Base-by-base conservation (phyloP, 2,329 filamentous ascomycete species). In the Exophiala viscosa region DNA sequence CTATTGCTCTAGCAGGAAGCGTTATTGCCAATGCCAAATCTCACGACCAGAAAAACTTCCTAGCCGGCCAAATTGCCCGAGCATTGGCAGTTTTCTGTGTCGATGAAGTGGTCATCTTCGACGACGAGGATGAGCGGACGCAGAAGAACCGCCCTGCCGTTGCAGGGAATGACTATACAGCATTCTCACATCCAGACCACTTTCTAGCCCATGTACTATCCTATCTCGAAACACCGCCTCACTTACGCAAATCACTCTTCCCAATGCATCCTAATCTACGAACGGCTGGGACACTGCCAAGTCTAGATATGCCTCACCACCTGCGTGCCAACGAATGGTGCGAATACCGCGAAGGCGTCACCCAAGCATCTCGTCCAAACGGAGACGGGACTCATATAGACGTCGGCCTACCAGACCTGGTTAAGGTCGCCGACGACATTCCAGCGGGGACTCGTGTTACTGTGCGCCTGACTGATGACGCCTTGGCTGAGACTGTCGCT, bases 281-380 rank as follows among this genome's bases (percentile, higher is more conserved):
- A 35, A 82, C 82, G 10, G 88, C 87, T 35, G 88, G 88, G 6
- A 77, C 85, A 35, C 73, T 95, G 23, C 87, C 87, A 0, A 88
- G 82, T 64, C 73, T 95, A 51, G 90, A 95, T 67, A 89, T 93
- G 79, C 90, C 90, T 13, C 88, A 92, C 67, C 90, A 95, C 69
- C 77, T 90, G 7, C 80, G 87, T 58, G 78, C 80, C 11, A 81
- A 86, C 48, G 88, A 95, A 64, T 90, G 86, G 83, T 83, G 89
- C 58, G 80, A 81, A 13, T 95, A 88, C 66, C 82, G 88, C 17
- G 90, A 95, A 66, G 90, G 88, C 4, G 82, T 92, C 20, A 84
- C 86, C 0, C 64, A 85, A 2, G 68, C 74, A 3, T 67, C 67
- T 55, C 64, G 69, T 58, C 67, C 75, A 48, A 15, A 81, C 83